Evolutionary conservation across 495 filamentous ascomycete species (phyloP).

Genomic region (Xanthoparmelia taractica): DNA sequence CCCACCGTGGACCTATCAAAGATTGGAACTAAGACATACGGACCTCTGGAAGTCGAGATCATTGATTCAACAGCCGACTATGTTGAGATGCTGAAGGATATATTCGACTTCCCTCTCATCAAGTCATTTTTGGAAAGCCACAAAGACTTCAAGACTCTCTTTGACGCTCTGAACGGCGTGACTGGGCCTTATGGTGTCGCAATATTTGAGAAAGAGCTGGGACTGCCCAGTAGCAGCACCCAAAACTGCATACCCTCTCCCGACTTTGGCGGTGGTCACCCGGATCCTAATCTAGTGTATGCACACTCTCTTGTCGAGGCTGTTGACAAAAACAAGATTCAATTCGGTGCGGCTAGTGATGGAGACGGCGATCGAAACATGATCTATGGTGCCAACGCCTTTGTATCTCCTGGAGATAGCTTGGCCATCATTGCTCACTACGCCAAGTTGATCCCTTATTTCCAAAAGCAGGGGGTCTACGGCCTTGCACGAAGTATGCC

Average conservation of each 20-base stretch:
- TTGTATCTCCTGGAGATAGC: constrained; percentile 94
- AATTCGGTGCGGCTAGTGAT: constrained; percentile 93
- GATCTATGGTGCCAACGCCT: constrained; percentile 95
- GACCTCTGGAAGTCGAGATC: constrained; percentile 83
- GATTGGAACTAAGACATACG: constrained; percentile 78
- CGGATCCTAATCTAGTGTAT: constrained; percentile 97
- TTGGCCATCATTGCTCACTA: constrained; percentile 97
- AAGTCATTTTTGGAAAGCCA: constrained; percentile 79
- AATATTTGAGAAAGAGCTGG: constrained; percentile 91
- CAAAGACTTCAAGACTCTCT: constrained; percentile 91
- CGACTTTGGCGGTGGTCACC: constrained; percentile 95
- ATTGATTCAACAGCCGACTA: constrained; percentile 90
- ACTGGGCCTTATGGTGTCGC: constrained; percentile 91
- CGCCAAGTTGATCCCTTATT: constrained; percentile 90
- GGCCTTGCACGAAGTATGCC: constrained; percentile 96
- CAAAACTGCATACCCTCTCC: constrained; percentile 90
- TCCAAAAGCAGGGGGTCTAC: constrained; percentile 92
- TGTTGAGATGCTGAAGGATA: constrained; percentile 88
- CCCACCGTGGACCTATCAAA: constrained; percentile 76
- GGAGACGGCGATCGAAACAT: constrained; percentile 99
- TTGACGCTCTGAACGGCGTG: constrained; percentile 89
- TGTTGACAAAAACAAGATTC: constrained; percentile 83
- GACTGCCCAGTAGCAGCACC: constrained; percentile 63
- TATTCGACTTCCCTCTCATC: constrained; percentile 95
- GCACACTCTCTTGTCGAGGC: constrained; percentile 90